These are phyloP conservation scores for Fusarium sambucinum DNA, from an alignment of 2,329 filamentous ascomycete species.

Conservation along the genomic window DNA sequence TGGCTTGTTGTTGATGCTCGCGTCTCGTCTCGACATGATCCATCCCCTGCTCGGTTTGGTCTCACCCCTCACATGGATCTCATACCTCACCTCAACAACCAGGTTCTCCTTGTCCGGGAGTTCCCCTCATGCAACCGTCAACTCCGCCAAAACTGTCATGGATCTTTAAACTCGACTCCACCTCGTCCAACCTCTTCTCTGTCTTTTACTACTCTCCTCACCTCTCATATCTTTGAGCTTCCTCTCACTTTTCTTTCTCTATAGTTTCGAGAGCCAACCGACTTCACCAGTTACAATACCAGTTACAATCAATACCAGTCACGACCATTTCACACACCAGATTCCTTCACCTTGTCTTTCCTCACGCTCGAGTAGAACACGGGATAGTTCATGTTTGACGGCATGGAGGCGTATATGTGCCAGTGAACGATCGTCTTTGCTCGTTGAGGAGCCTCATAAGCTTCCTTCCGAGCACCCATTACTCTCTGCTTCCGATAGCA, in stretches of 20 bases:
- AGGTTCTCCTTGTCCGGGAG: constrained; percentile 38
- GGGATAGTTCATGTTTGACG: constrained; percentile 35
- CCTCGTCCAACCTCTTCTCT: constrained; percentile 44
- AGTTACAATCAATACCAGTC: neutral
- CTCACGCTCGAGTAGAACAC: constrained; percentile 17
- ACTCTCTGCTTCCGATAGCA: constrained; percentile 26
- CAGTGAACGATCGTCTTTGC: constrained; percentile 41
- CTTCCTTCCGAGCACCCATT: constrained; percentile 31
- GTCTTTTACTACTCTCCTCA: constrained; percentile 29
- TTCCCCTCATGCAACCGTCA: constrained; percentile 41
- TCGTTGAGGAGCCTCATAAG: constrained; percentile 40
- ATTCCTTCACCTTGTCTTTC: constrained; percentile 13
- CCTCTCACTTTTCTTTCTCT: constrained; percentile 11
- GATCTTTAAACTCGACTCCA: constrained; percentile 48
- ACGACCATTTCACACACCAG: neutral
- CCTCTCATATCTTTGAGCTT: constrained; percentile 31
- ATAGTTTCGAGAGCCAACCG: constrained; percentile 17
- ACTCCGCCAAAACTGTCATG: constrained; percentile 41
- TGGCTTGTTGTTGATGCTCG: constrained; percentile 31
- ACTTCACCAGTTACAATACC: constrained; percentile 2
- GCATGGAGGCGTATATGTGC: constrained; percentile 44
- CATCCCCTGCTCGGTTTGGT: constrained; percentile 33
- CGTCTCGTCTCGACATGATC: constrained; percentile 35
- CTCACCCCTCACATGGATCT: constrained; percentile 42
- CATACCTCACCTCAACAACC: constrained; percentile 40